These are phyloP conservation scores for Chimonanthus salicifolius DNA, from an alignment of 164 flowering plant genomes.

Conservation along the genomic window DNA sequence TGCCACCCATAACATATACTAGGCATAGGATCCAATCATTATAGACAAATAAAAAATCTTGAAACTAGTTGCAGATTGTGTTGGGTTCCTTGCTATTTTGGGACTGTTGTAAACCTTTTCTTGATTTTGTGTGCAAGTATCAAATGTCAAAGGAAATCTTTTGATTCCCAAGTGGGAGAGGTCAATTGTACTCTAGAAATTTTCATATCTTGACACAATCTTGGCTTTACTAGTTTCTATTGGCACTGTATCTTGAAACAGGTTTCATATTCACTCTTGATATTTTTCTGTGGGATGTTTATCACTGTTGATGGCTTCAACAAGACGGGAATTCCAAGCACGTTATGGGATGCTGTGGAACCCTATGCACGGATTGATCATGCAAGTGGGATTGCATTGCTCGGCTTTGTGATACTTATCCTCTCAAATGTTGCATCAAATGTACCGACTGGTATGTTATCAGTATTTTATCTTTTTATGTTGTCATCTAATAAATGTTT, in stretches of 20 bases:
- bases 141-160: too few relatives aligned
- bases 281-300: slow-evolving; percentile 73
- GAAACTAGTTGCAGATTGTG: too few relatives aligned
- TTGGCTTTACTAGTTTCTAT: background rate
- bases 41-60: too few relatives aligned
- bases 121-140: too few relatives aligned
- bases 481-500: too few relatives aligned
- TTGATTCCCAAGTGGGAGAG: too few relatives aligned
- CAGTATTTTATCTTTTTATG: background rate
- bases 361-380: slow-evolving; percentile 46
- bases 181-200: too few relatives aligned
- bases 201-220: too few relatives aligned
- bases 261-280: slow-evolving; percentile 63
- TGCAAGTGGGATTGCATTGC: slow-evolving; percentile 36
- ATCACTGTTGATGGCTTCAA: slow-evolving; percentile 67
- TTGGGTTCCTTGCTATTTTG: too few relatives aligned
- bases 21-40: too few relatives aligned
- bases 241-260: slow-evolving; percentile 7
- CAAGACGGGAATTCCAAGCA: slow-evolving; percentile 56
- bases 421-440: slow-evolving; percentile 68
- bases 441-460: slow-evolving; percentile 29
- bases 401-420: slow-evolving; percentile 45
- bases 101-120: too few relatives aligned
- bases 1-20: too few relatives aligned
- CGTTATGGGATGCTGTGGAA: slow-evolving; percentile 53